A percentile compares a stretch with the other conserved stretches of the same genome.
These are phyloP conservation scores for Suhomyces faveliae DNA, from an alignment of 805 yeast species.

Conservation along the genomic window DNA sequence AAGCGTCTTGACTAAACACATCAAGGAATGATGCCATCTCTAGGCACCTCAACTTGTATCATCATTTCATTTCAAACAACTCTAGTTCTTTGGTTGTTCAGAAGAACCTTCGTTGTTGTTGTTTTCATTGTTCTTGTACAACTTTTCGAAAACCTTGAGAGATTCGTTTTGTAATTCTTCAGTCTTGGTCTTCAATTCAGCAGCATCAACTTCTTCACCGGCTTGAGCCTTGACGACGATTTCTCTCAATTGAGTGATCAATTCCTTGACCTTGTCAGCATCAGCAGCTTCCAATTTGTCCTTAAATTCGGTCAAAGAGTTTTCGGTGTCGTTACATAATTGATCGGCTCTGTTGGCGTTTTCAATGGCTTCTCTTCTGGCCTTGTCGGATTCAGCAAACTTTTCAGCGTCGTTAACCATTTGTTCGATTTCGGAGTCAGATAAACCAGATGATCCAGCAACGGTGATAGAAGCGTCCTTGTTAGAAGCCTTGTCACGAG, in stretches of 20 bases:
- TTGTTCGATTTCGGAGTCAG: conserved; percentile 85
- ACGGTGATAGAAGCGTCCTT: conserved; percentile 94
- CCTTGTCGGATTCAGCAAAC: conserved; percentile 84
- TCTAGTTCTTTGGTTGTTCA: conserved; percentile 29
- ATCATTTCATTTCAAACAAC: conserved; percentile 1
- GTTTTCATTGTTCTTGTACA: conserved; percentile 32
- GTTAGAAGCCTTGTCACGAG: conserved; percentile 89
- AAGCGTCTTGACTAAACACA: conserved; percentile 7
- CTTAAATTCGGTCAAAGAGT: conserved; percentile 47
- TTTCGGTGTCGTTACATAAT: conserved; percentile 56
- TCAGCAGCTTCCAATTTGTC: conserved; percentile 47
- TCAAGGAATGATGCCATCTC: not conserved
- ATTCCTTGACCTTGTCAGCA: conserved; percentile 48
- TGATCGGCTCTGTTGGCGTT: conserved; percentile 82
- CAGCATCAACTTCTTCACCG: conserved; percentile 59
- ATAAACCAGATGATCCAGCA: conserved; percentile 92
- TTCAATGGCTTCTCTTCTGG: conserved; percentile 80
- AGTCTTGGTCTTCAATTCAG: conserved; percentile 67
- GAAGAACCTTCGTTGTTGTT: conserved; percentile 19
- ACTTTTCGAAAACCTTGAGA: conserved; percentile 72
- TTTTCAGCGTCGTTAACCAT: conserved; percentile 91
- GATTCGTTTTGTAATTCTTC: conserved; percentile 75
- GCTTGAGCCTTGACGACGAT: conserved; percentile 63
- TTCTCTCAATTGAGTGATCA: conserved; percentile 61
- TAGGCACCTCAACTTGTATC: conserved; percentile 4